These are phyloP conservation scores for Ogataea thermomethanolica DNA, from an alignment of 805 yeast genomes.

Conservation along the genomic window DNA sequence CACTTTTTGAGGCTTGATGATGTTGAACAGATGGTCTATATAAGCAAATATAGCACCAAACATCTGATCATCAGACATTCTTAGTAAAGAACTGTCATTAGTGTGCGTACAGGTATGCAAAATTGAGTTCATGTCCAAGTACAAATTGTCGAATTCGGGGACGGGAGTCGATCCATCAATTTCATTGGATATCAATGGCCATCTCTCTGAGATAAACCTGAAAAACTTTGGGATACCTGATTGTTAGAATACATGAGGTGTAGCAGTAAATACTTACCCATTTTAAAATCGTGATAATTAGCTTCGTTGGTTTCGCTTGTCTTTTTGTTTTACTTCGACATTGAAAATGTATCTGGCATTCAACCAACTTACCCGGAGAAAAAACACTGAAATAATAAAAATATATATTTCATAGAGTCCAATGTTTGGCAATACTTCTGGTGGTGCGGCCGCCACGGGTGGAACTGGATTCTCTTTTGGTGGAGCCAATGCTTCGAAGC, in stretches of 20 bases:
- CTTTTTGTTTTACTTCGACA: constrained; percentile 1
- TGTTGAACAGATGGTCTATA: constrained; percentile 87
- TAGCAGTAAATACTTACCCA: constrained; percentile 8
- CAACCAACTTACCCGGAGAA: constrained; percentile 8
- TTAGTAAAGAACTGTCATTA: constrained; percentile 56
- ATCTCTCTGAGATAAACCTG: constrained; percentile 95
- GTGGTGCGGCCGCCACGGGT: constrained; percentile 4
- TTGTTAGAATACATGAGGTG: background rate
- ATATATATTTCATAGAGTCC: background rate
- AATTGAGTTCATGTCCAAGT: constrained; percentile 97
- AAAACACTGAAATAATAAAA: constrained; percentile 1
- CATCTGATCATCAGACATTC: constrained; percentile 85
- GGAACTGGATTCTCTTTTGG: constrained; percentile 15
- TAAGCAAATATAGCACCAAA: constrained; percentile 90
- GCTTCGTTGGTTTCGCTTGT: constrained; percentile 2
- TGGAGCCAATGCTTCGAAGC: constrained; percentile 2
- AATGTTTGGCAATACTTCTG: constrained; percentile 10
- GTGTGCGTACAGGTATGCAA: constrained; percentile 91
- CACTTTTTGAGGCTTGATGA: constrained; percentile 79
- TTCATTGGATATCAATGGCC: constrained; percentile 92
- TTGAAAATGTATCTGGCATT: constrained; percentile 6
- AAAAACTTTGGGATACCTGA: constrained; percentile 97
- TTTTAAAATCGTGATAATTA: constrained; percentile 3
- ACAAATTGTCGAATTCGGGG: constrained; percentile 92
- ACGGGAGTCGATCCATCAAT: constrained; percentile 70